A percentile compares a stretch with the other conserved stretches of the same genome.
Conservation (phyloP, 495 filamentous ascomycete species). For the Hypoxylon trugodes region DNA sequence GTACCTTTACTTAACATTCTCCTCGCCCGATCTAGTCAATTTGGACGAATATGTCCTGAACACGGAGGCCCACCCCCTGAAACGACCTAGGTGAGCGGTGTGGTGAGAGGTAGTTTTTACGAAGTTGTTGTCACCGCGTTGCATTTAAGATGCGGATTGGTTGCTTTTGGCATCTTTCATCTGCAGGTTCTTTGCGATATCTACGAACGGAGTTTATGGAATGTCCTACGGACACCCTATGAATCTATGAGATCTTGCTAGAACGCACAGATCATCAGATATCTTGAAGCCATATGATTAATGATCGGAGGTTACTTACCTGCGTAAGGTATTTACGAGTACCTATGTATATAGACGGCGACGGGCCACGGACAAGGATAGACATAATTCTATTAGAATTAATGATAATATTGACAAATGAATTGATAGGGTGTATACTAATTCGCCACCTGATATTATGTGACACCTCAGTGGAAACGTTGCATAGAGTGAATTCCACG, state of each 20-base stretch:
- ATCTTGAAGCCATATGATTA: slow-evolving; percentile 14
- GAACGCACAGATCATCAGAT: background rate
- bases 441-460: no score
- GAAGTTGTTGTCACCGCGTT: background rate
- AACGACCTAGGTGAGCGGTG: slow-evolving; percentile 43
- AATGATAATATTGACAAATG: slow-evolving; percentile 30
- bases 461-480: no score
- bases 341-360: slow-evolving; percentile 20
- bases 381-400: slow-evolving; percentile 27
- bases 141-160: background rate
- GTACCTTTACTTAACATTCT: slow-evolving; percentile 86
- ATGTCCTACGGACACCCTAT: background rate
- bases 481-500: no score
- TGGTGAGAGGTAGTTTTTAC: background rate
- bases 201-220: background rate
- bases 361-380: slow-evolving; percentile 4
- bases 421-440: no score
- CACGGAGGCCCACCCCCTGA: slow-evolving; percentile 81
- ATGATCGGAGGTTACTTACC: slow-evolving; percentile 12
- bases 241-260: background rate
- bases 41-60: slow-evolving; percentile 65
- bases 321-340: no score
- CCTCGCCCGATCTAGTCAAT: slow-evolving; percentile 70
- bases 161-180: background rate
- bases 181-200: background rate